Conservation (phyloP, 495 filamentous ascomycete species). For the Schizothecium vesticola region DNA sequence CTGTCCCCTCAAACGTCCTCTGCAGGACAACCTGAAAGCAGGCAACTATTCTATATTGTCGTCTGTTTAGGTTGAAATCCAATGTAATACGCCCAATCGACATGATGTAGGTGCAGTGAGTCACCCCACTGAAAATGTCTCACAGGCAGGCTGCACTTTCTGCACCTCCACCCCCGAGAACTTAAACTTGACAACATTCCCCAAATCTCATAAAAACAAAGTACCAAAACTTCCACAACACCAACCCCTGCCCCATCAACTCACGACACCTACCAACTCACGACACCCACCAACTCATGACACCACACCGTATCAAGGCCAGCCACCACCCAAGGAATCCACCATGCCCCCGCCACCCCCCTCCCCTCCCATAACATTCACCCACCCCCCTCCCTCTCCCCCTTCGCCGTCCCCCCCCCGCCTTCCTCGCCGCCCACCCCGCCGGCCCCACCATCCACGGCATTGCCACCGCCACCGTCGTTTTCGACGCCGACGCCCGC, state of each 20-base stretch:
- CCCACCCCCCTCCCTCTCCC: neutral
- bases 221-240: neutral
- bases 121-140: neutral
- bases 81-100: neutral
- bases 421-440: neutral
- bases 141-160: neutral
- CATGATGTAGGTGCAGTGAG: neutral
- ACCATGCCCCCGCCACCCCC: neutral
- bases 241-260: no score
- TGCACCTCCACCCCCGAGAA: neutral
- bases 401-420: neutral
- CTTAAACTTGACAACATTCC: neutral
- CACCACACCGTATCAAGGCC: no score
- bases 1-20: no score
- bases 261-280: no score
- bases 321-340: neutral
- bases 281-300: neutral
- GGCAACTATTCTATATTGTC: neutral
- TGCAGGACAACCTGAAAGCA: neutral
- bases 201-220: no score
- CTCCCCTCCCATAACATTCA: neutral
- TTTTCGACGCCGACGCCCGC: constrained; percentile 26
- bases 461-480: constrained; percentile 28
- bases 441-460: neutral
- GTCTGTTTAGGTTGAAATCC: neutral